phyloP scores from a whole-genome alignment of 768 basidiomycete genomes.

The Tremella yokohamensis region DNA sequence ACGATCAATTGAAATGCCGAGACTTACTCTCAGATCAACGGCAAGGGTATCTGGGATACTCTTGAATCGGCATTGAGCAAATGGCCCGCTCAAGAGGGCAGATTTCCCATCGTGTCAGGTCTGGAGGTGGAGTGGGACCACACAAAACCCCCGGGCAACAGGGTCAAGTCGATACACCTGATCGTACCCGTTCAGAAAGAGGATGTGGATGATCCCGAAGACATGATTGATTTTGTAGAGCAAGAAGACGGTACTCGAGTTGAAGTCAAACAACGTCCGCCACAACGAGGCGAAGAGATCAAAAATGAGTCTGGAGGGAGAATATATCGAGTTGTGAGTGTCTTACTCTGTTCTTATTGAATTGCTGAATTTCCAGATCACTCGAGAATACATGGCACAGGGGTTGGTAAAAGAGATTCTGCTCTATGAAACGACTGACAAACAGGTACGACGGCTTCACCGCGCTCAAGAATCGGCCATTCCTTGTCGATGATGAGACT shows the following conservation, averaged over 20 bases:
- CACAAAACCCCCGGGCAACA: slow-evolving; percentile 63
- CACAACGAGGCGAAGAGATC: slow-evolving; percentile 55
- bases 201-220: slow-evolving; percentile 41
- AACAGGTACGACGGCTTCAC: slow-evolving; percentile 78
- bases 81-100: slow-evolving; percentile 93
- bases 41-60: slow-evolving; percentile 72
- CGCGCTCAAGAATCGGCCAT: slow-evolving; percentile 62
- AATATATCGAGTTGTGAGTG: slow-evolving; percentile 66
- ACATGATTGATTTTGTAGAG: slow-evolving; percentile 43
- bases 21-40: slow-evolving; percentile 53
- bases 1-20: background rate
- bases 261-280: slow-evolving; percentile 39
- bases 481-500: slow-evolving; percentile 76
- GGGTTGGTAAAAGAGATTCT: slow-evolving; percentile 17
- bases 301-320: slow-evolving; percentile 57
- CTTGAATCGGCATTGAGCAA: slow-evolving; percentile 68
- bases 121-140: slow-evolving; percentile 86
- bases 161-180: slow-evolving; percentile 63
- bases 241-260: slow-evolving; percentile 46
- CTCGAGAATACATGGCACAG: slow-evolving; percentile 71
- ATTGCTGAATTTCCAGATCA: slow-evolving; percentile 48
- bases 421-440: background rate
- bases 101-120: slow-evolving; percentile 84
- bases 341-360: background rate
- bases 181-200: slow-evolving; percentile 42